A percentile compares a stretch with the other conserved stretches of the same genome.
phyloP scores from a whole-genome alignment of 129 eudicot genomes.

The Daucus carota region DH1_v3.0 NC_030381.2:2897001-2897500 shows the following conservation, averaged over 20 bases:
- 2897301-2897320: background rate
- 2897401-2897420: background rate
- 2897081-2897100: constrained; percentile 27
- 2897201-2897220: constrained; percentile 64
- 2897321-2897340: background rate
- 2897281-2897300: background rate
- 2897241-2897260: background rate
- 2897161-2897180: constrained; percentile 68
- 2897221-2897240: background rate
- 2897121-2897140: constrained; percentile 60
- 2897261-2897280: background rate
- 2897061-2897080: constrained; percentile 46
- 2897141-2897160: constrained; percentile 37
- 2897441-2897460: background rate
- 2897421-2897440: background rate
- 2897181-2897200: constrained; percentile 89
- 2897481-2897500: background rate
- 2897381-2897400: background rate
- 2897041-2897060: constrained; percentile 60
- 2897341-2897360: background rate
- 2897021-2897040: constrained; percentile 56
- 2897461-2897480: background rate
- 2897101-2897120: constrained; percentile 75
- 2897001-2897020: constrained; percentile 44
- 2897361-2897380: background rate